Evolutionary conservation across 2,329 filamentous ascomycete genomes (phyloP), one percentile per base, ranked within the genome.

Genomic region (Cercospora brassicicola): DNA sequence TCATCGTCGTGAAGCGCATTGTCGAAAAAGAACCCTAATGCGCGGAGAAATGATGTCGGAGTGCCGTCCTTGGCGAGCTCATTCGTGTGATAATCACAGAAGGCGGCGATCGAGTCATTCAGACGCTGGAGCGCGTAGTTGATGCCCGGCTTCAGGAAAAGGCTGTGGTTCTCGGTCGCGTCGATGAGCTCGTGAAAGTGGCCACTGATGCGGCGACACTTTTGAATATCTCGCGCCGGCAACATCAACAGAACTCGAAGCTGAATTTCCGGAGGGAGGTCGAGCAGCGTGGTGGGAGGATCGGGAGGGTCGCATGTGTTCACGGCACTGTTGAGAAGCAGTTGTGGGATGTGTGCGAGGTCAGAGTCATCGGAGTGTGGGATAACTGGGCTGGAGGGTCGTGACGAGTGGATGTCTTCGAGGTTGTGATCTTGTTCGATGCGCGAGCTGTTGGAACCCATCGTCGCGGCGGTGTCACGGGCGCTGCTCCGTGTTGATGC

Each of bases 191-290:
- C 30, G 4, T 13, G 39, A 33, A 66, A 61, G 8, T 66, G 48
- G 0, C 9, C 20, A 23, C 60, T 53, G 28, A 61, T 20, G 18
- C 64, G 64, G 8, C 56, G 64, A n/a, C 64, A 66, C 11, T 51
- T 66, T 45, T 66, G 64, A 8, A 66, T 30, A 13, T 66, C 26
- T 45, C 20, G 18, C 23, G 57, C 56, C 1, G 64, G 55, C 15
- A 65, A 6, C 11, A 20, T n/a, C 0, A 55, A 39, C 10, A 65
- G 39, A 15, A 65, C 13, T 23, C 51, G 63, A 28, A 59, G 63
- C 23, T 65, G 63, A 2, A 65, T 11, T n/a, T 65, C 63, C n/a
- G 63, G 36, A 5, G 63, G 63, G 13, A 65, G 20, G 26, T 62
- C 23, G 26, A 62, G 39, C 36, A 62, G 26, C 23, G 59, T 15